These are phyloP conservation scores for Penicillium palitans DNA, from an alignment of 2,329 filamentous ascomycete species.

Conservation along the genomic window DNA sequence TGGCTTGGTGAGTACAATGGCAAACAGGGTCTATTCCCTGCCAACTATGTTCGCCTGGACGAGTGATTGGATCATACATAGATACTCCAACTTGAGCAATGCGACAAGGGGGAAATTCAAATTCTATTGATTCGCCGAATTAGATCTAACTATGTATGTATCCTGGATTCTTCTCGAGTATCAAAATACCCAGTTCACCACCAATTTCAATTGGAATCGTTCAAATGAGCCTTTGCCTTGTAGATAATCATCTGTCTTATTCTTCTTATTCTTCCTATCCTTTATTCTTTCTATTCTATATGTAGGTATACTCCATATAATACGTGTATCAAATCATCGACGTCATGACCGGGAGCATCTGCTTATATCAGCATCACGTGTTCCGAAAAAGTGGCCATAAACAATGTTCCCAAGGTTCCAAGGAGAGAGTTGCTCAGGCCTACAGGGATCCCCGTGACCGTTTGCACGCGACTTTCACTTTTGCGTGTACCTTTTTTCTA, in stretches of 20 bases:
- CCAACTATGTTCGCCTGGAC: conserved; percentile 51
- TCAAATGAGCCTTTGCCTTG: not conserved
- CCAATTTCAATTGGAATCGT: not conserved
- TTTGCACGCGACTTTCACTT: conserved; percentile 8
- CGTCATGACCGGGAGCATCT: conserved; percentile 13
- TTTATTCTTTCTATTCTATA: no score
- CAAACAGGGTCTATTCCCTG: conserved; percentile 74
- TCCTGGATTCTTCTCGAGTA: not conserved
- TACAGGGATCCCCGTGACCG: conserved; percentile 17
- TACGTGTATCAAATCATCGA: conserved; percentile 4
- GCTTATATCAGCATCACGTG: conserved; percentile 24
- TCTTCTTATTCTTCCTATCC: no score
- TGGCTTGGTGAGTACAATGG: conserved; percentile 89
- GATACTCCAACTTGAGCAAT: not conserved
- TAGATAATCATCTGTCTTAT: not conserved
- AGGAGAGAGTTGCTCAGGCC: conserved; percentile 11
- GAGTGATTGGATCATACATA: conserved; percentile 17
- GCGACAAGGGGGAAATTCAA: not conserved
- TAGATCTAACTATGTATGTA: not conserved
- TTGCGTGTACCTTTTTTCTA: conserved; percentile 1
- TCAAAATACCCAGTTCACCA: not conserved
- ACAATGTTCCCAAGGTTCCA: conserved; percentile 19
- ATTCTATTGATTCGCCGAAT: not conserved
- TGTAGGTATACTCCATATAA: no score
- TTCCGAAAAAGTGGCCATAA: conserved; percentile 22